Evolutionary conservation across 73 alveolate genomes (phyloP), one percentile per base, ranked within the genome.

Genomic region (Tetrahymena malaccensis): DNA sequence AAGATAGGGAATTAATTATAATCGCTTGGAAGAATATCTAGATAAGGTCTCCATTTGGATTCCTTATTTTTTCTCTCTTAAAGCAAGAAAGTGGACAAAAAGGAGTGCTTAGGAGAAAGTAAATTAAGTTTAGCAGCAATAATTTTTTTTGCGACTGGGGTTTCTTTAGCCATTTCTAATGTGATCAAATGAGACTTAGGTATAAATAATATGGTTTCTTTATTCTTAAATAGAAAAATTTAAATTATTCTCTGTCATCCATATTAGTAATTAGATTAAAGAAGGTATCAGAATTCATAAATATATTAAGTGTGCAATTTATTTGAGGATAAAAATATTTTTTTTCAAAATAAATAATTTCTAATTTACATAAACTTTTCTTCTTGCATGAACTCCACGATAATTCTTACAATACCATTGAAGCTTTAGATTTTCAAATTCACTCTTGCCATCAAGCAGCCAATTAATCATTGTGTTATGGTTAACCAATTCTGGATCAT

Each of bases 41-140:
- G 96, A 96, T 98, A 99, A 50, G 98, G 98, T 95, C 95, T 94
- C 99, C 99, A 99, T 94, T 93, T 95, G 34, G 99, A 93, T 38
- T 97, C 96, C 1, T 96, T 98, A 85, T 97, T 97, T 58, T 96
- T 93, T 93, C 94, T 96, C 95, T 99, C 99, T 57, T 98, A 96
- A 93, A 99, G 94, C 94, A 99, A 94, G 96, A 96, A 99, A 33
- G 99, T 97, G 31, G 99, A 95, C 96, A 99, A 96, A 95, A 97
- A 98, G 34, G 99, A 98, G 96, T 99, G 99, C 97, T 99, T 98
- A 12, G 99, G 99, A 84, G 99, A 98, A 43, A 98, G 97, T 95
- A 99, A 96, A 85, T 98, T 98, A 93, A 98, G 94, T 85, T 97
- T 98, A 85, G 96, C 94, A 11, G 97, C 96, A 89, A 98, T 96